Base-by-base conservation (phyloP, 2,329 filamentous ascomycete genomes). In the Fusarium gaditjirri region DNA sequence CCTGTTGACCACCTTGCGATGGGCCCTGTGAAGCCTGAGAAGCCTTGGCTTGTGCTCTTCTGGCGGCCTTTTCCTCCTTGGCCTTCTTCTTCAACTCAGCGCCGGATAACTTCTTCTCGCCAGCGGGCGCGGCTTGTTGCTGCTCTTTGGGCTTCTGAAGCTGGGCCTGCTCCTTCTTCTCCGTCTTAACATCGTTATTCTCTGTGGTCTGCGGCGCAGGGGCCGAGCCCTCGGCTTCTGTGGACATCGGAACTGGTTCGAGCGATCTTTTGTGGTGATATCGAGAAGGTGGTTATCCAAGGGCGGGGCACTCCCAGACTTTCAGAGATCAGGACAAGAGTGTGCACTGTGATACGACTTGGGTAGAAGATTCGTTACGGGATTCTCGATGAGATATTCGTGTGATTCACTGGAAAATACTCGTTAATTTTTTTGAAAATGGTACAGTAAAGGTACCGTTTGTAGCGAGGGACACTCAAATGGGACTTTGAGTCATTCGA, bases 11-110 rank as follows among this genome's bases (percentile, higher is more conserved):
- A 74, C 58, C 81, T 74, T 71, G 66, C 33, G 81, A 78, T 16
- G 83, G 83, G 25, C 81, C 80, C 62, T 81, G 82, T 4, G 84
- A 82, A 35, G 79, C 79, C 70, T 88, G 87, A 8, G 86, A 84
- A 35, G 85, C 84, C 79, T 92, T 94, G 77, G 87, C 89, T 78
- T 91, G 91, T 53, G 93, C 94, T 84, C 95, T 89, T 68, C 94
- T 88, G 50, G 94, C 94, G 57, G 93, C 92, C 84, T 98, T 98
- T 80, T 98, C 95, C 36, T 94, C 95, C 81, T 97, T 95, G 69
- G 92, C 92, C 80, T 90, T 91, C 77, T 95, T 95, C 84, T 98
- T 98, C 78, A 97, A 80, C 81, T 97, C 93, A 25, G 94, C 94
- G 39, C 88, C 88, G 4, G 92, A 90, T 36, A 93, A 84, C 80